A percentile compares a stretch with the other conserved stretches of the same genome.
Conservation (phyloP, 2,329 filamentous ascomycete genomes). For the Trichoderma sp. region DNA sequence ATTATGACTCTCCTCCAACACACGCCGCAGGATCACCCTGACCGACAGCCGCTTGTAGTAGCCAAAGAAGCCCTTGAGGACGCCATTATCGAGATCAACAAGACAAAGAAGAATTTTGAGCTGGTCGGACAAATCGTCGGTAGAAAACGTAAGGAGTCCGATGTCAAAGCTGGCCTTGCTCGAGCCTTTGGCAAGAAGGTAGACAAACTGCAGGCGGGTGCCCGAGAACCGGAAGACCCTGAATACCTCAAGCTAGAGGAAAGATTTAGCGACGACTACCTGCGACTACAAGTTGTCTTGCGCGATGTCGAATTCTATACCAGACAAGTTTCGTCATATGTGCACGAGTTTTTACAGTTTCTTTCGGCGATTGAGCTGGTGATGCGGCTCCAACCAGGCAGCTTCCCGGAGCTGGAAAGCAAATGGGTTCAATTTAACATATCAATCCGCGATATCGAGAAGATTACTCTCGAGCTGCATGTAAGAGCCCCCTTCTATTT, state of each 20-base stretch:
- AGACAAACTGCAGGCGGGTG: conserved; percentile 73
- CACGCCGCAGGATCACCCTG: conserved; percentile 82
- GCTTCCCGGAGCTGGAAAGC: conserved; percentile 83
- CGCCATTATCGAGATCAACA: conserved; percentile 86
- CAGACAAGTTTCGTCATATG: conserved; percentile 76
- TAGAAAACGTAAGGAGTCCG: conserved; percentile 84
- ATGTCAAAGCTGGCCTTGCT: conserved; percentile 80
- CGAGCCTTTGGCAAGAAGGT: conserved; percentile 89
- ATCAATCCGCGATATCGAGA: conserved; percentile 83
- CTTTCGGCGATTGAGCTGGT: conserved; percentile 81
- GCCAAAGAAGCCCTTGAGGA: conserved; percentile 61
- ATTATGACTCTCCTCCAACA: conserved; percentile 78
- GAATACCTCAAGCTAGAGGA: conserved; percentile 81
- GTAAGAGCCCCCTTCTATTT: conserved; percentile 51
- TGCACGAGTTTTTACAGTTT: conserved; percentile 79
- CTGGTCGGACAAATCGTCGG: conserved; percentile 87
- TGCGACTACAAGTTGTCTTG: conserved; percentile 88
- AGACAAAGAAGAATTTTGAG: conserved; percentile 92
- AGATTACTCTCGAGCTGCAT: conserved; percentile 81
- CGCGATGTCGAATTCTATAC: conserved; percentile 94
- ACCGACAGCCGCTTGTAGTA: conserved; percentile 65
- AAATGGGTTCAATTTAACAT: conserved; percentile 93
- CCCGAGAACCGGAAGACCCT: conserved; percentile 72
- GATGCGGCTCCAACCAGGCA: conserved; percentile 71
- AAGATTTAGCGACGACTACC: conserved; percentile 88